Conservation (phyloP, 2,329 filamentous ascomycete species). For the Fusarium paranaense region DNA sequence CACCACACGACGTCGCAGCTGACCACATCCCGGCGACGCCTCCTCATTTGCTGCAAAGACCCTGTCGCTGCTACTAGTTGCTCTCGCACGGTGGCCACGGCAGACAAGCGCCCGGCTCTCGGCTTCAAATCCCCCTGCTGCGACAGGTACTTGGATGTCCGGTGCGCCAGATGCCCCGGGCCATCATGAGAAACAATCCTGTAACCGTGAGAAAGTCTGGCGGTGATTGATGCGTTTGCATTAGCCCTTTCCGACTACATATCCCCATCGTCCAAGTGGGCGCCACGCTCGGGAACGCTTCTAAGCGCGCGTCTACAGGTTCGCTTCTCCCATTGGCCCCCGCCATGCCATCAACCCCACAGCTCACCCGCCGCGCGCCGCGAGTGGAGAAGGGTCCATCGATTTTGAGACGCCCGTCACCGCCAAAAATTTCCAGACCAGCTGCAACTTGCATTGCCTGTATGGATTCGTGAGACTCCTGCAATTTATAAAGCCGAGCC, state of each 20-base stretch:
- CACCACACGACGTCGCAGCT: conserved; percentile 19
- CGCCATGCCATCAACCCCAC: conserved; percentile 14
- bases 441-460: conserved; percentile 26
- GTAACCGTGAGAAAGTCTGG: neutral
- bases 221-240: conserved; percentile 1
- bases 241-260: neutral
- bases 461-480: conserved; percentile 32
- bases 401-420: conserved; percentile 42
- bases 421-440: conserved; percentile 42
- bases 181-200: neutral
- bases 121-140: neutral
- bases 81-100: conserved; percentile 21
- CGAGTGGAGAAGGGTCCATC: conserved; percentile 23
- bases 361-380: conserved; percentile 12
- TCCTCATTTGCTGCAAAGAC: conserved; percentile 29
- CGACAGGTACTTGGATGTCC: neutral
- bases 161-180: neutral
- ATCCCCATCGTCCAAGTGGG: neutral
- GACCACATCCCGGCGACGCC: conserved; percentile 24
- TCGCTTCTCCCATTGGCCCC: conserved; percentile 18
- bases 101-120: conserved; percentile 27
- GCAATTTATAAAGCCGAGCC: conserved; percentile 38
- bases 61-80: conserved; percentile 23
- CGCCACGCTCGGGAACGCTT: conserved; percentile 5
- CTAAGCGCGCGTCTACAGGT: conserved; percentile 47